Conservation (phyloP, 1,284 basidiomycete genomes). For the Sporisorium reilianum region DNA sequence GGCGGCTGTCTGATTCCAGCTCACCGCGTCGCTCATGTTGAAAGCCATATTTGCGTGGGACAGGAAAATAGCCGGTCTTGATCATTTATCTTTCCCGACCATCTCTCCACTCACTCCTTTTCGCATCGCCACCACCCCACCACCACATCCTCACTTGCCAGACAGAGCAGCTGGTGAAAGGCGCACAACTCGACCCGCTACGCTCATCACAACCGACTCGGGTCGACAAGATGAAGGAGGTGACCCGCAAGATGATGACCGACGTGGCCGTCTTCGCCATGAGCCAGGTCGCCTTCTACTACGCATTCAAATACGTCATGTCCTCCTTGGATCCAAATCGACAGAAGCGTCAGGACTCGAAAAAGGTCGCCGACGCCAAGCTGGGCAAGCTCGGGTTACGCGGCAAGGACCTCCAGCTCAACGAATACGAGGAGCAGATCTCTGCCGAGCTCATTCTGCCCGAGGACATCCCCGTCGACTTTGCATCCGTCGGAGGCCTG, state of each 20-base stretch:
- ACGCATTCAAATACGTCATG: slow-evolving; percentile 70
- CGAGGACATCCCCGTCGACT: slow-evolving; percentile 72
- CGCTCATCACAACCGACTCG: not conserved
- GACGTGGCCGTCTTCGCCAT: slow-evolving; percentile 64
- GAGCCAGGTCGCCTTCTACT: slow-evolving; percentile 70
- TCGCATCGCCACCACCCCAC: not conserved
- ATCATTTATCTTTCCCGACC: slow-evolving; percentile 1
- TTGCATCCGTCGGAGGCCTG: slow-evolving; percentile 86
- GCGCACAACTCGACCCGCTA: not conserved
- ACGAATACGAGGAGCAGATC: slow-evolving; percentile 72
- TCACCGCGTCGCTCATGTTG: not conserved
- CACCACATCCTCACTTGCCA: no score
- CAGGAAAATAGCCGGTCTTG: not conserved
- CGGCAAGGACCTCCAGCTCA: slow-evolving; percentile 56
- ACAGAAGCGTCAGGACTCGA: slow-evolving; percentile 65
- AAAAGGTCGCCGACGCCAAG: slow-evolving; percentile 66
- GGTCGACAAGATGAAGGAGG: slow-evolving; percentile 57
- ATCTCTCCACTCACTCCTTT: not conserved
- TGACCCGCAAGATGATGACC: slow-evolving; percentile 64
- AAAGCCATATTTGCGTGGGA: not conserved
- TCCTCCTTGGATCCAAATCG: slow-evolving; percentile 69
- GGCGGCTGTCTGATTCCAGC: not conserved
- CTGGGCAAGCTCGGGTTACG: slow-evolving; percentile 64
- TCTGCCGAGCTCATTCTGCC: slow-evolving; percentile 73
- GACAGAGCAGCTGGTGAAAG: no score